A percentile compares a stretch with the other conserved stretches of the same genome.
Evolutionary conservation across 2,329 filamentous ascomycete genomes (phyloP).

Genomic region (Cladosporium sp.): DNA sequence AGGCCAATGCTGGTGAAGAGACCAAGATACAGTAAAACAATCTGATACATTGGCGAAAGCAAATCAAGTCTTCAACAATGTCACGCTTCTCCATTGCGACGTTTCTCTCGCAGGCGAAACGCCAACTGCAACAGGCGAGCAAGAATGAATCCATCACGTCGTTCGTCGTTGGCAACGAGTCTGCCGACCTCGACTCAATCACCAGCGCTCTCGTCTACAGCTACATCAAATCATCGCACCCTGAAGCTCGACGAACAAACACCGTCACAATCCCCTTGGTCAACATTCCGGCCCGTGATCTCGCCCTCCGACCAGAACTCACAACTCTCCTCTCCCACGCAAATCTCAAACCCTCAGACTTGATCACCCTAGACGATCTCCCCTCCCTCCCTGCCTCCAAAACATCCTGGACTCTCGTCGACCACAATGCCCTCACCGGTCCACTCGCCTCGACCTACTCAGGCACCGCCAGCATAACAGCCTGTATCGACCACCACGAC

Average conservation of each 20-base stretch:
- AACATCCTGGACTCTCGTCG: constrained; percentile 72
- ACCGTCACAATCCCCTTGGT: constrained; percentile 69
- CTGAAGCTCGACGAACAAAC: constrained; percentile 46
- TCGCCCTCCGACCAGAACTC: constrained; percentile 73
- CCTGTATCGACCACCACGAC: constrained; percentile 74
- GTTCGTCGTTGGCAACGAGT: constrained; percentile 56
- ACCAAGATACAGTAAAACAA: neutral
- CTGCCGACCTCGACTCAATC: constrained; percentile 77
- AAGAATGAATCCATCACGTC: constrained; percentile 44
- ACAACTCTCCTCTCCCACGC: constrained; percentile 63
- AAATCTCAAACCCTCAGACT: constrained; percentile 58
- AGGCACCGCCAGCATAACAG: constrained; percentile 46
- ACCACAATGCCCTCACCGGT: constrained; percentile 74
- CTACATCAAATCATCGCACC: constrained; percentile 66
- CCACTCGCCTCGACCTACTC: constrained; percentile 46
- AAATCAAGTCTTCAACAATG: constrained; percentile 25
- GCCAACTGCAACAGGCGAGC: constrained; percentile 43
- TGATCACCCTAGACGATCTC: constrained; percentile 66
- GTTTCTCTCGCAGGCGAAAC: constrained; percentile 49
- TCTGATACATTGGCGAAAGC: neutral
- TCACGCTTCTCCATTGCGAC: constrained; percentile 48
- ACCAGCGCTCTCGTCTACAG: constrained; percentile 72
- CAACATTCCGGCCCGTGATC: constrained; percentile 67
- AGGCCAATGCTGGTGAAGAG: neutral
- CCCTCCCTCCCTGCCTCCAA: constrained; percentile 47